Percentiles rank a stretch among this genome's conserved stretches.
Conservation (phyloP, 768 basidiomycete species). For the Lenzites betulinus region DNA sequence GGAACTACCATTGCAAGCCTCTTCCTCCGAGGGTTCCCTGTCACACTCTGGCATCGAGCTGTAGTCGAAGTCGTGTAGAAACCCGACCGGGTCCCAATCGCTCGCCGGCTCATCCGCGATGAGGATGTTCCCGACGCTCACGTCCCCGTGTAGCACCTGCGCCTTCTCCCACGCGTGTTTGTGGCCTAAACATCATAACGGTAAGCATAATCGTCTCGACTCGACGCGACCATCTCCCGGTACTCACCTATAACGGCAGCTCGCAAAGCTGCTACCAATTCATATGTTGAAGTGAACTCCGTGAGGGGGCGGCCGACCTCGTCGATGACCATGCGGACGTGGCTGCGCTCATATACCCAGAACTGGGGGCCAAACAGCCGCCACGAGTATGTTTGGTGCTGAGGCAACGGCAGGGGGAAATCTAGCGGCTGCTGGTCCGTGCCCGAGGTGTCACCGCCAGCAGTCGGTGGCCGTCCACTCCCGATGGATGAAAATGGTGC, state of each 20-base stretch:
- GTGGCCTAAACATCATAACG: constrained; percentile 1
- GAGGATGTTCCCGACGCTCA: constrained; percentile 21
- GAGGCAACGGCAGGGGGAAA: background rate
- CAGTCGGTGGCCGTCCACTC: background rate
- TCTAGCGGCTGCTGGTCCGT: background rate
- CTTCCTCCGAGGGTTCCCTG: no score
- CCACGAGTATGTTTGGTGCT: constrained; percentile 15
- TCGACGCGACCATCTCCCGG: background rate
- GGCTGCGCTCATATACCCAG: constrained; percentile 7
- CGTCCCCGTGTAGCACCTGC: constrained; percentile 16
- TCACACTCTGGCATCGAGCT: constrained; percentile 6
- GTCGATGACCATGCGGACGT: constrained; percentile 13
- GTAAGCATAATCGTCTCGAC: background rate
- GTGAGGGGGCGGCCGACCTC: constrained; percentile 6
- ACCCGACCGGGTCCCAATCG: constrained; percentile 4
- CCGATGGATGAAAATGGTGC: background rate
- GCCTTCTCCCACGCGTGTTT: constrained; percentile 8
- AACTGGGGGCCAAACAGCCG: background rate
- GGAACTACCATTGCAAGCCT: no score
- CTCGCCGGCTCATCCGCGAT: background rate
- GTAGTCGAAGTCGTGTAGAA: constrained; percentile 22
- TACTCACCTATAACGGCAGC: constrained; percentile 9
- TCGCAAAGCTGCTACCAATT: background rate
- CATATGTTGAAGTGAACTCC: background rate
- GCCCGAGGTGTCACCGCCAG: background rate